These are phyloP conservation scores for Nakazawaea siamensis DNA, from an alignment of 805 yeast species.

Conservation along the genomic window DNA sequence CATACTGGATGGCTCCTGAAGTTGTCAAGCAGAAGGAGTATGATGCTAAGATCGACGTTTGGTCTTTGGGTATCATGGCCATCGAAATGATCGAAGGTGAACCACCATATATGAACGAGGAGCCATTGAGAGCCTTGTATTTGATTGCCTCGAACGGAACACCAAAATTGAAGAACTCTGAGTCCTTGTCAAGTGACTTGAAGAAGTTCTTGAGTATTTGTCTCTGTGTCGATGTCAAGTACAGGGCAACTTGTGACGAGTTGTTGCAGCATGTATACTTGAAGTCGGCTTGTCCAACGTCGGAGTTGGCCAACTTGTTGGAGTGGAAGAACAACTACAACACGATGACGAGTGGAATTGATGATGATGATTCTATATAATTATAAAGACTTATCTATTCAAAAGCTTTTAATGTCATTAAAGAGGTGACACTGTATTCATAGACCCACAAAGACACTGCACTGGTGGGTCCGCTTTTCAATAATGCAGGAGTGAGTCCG, in stretches of 20 bases:
- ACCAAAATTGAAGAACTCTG: constrained; percentile 84
- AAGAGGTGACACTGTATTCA: constrained; percentile 19
- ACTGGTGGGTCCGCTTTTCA: constrained; percentile 75
- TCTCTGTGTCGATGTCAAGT: constrained; percentile 87
- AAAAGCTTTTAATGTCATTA: neutral
- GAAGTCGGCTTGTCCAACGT: constrained; percentile 51
- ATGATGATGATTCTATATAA: neutral
- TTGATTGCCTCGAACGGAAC: constrained; percentile 96
- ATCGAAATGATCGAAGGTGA: constrained; percentile 99
- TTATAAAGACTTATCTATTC: neutral
- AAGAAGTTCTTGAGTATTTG: constrained; percentile 86
- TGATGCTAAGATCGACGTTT: constrained; percentile 93
- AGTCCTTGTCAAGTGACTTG: constrained; percentile 60
- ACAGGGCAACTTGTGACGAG: constrained; percentile 87
- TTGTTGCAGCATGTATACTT: constrained; percentile 70
- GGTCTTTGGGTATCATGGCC: constrained; percentile 97
- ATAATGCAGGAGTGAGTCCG: constrained; percentile 67
- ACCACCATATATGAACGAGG: constrained; percentile 95
- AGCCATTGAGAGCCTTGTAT: constrained; percentile 89
- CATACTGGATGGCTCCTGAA: constrained; percentile 99
- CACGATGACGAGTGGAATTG: constrained; percentile 3
- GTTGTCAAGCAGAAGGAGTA: constrained; percentile 92
- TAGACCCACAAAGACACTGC: constrained; percentile 28
- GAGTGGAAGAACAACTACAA: constrained; percentile 29
- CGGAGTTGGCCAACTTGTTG: constrained; percentile 51